Evolutionary conservation across 345 rosid genomes (phyloP), one percentile per base, ranked within the genome.

Genomic region (Populus pruinosa): DNA sequence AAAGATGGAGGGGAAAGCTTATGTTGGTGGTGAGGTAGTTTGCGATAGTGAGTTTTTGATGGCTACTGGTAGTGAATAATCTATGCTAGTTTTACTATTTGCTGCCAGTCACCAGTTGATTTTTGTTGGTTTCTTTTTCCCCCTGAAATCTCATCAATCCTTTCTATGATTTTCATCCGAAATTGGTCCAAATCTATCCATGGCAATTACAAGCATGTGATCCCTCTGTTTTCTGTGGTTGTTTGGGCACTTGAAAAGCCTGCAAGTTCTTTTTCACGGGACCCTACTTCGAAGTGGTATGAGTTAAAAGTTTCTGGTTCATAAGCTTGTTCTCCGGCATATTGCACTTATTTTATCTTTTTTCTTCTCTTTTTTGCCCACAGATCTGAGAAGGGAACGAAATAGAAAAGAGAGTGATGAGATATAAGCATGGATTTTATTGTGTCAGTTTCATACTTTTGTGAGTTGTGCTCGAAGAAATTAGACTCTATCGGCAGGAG

Each of bases 1-100:
- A 8, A 96, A 93, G 85, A 91, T 96, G 98, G 95, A 96, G 80
- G 98, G 97, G 25, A 96, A 93, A 82, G 99, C 99, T 72, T 93
- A 91, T 49, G 97, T 93, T 13, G 98, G 95, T n/a, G 88, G 86
- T 59, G 86, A 92, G 21, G 69, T 94, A 41, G 97, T 89, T 23
- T 91, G 99, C 21, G 97, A 96, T 71, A 95, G 98, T 20, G 98
- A 96, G 89, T 91, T 96, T 83, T 80, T 94, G 81, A 89, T 96
- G 99, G 94, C 96, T 75, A 88, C 86, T 38, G 92, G 94, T 18
- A 84, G 89, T 78, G 87, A 77, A 73, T 89, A 76, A 75, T 66
- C 72, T 76, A 70, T 78, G 72, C 74, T 31, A 31, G 31, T 31
- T 31, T 39, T 68, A 13, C 13, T 4, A 27, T 74, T 41, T 1